Conservation (phyloP, 2,329 filamentous ascomycete genomes). For the Neonectria sp. region DNA sequence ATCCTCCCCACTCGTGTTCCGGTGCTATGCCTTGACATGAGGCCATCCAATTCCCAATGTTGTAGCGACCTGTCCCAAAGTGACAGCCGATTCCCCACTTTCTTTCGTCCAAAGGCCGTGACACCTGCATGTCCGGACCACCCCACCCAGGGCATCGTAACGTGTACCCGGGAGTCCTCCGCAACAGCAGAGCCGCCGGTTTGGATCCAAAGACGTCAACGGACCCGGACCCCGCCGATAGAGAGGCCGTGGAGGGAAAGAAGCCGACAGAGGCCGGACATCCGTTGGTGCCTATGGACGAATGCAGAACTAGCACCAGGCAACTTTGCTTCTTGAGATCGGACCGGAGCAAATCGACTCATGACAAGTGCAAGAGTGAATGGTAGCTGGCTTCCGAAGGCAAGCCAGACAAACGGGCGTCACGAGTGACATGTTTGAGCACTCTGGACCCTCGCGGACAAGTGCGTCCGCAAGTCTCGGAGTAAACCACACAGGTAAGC, state of each 20-base stretch:
- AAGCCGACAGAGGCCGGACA: not conserved
- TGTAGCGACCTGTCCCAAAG: slow-evolving; percentile 11
- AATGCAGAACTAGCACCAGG: not conserved
- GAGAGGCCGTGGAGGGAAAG: slow-evolving; percentile 2
- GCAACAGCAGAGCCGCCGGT: slow-evolving; percentile 27
- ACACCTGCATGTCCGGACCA: slow-evolving; percentile 31
- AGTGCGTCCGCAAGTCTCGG: not conserved
- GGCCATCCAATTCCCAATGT: slow-evolving; percentile 30
- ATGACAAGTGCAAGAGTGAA: slow-evolving; percentile 4
- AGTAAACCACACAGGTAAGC: slow-evolving; percentile 5
- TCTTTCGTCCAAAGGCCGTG: slow-evolving; percentile 28
- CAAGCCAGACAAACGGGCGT: slow-evolving; percentile 17
- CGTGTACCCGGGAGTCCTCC: slow-evolving; percentile 10
- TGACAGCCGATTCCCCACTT: slow-evolving; percentile 44
- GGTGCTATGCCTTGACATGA: slow-evolving; percentile 35
- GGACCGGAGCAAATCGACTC: slow-evolving; percentile 7
- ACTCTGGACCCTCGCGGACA: slow-evolving; percentile 7
- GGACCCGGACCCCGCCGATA: slow-evolving; percentile 26
- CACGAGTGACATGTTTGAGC: slow-evolving; percentile 25
- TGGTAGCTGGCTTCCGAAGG: not conserved
- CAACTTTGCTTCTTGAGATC: slow-evolving; percentile 24
- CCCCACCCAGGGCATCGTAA: slow-evolving; percentile 23
- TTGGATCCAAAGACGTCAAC: slow-evolving; percentile 10
- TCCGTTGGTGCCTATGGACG: not conserved
- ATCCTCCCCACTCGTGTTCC: slow-evolving; percentile 22